These are phyloP conservation scores for Peronospora belbahrii DNA, from an alignment of 352 stramenopile genomes.

Conservation along the genomic window DNA sequence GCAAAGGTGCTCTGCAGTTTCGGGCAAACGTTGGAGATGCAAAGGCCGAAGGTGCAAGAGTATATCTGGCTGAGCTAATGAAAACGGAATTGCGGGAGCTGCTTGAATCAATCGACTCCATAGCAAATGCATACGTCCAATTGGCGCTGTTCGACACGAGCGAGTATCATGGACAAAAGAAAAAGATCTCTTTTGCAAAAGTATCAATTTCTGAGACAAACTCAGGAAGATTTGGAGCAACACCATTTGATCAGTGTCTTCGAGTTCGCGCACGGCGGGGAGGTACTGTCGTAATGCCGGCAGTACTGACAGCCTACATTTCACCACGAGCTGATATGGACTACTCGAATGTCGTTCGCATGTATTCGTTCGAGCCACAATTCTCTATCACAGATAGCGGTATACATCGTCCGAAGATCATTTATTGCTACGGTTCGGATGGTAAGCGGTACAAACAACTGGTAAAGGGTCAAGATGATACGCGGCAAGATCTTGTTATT, in stretches of 20 bases:
- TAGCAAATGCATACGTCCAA: conserved; percentile 71
- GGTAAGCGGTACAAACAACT: conserved; percentile 91
- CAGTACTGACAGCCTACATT: conserved; percentile 69
- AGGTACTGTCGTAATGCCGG: conserved; percentile 53
- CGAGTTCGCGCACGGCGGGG: conserved; percentile 40
- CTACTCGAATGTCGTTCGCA: conserved; percentile 72
- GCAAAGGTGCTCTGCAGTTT: conserved; percentile 68
- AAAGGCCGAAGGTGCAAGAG: conserved; percentile 57
- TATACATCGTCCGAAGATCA: conserved; percentile 96
- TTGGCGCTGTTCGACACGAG: conserved; percentile 75
- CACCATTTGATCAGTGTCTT: conserved; percentile 66
- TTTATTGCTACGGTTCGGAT: conserved; percentile 92
- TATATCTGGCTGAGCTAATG: conserved; percentile 53
- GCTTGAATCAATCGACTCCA: conserved; percentile 64
- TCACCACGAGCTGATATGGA: conserved; percentile 65
- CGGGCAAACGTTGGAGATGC: conserved; percentile 72
- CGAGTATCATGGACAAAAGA: conserved; percentile 58
- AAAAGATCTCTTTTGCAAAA: conserved; percentile 67
- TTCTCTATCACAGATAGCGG: conserved; percentile 94
- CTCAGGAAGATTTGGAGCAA: conserved; percentile 13
- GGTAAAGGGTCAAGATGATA: conserved; percentile 92
- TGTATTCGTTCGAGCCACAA: conserved; percentile 85
- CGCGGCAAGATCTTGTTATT: conserved; percentile 83
- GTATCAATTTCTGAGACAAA: conserved; percentile 38
- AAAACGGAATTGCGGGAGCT: conserved; percentile 47